phyloP scores from a whole-genome alignment of 1,284 basidiomycete species.

The Athelia sp. region DNA sequence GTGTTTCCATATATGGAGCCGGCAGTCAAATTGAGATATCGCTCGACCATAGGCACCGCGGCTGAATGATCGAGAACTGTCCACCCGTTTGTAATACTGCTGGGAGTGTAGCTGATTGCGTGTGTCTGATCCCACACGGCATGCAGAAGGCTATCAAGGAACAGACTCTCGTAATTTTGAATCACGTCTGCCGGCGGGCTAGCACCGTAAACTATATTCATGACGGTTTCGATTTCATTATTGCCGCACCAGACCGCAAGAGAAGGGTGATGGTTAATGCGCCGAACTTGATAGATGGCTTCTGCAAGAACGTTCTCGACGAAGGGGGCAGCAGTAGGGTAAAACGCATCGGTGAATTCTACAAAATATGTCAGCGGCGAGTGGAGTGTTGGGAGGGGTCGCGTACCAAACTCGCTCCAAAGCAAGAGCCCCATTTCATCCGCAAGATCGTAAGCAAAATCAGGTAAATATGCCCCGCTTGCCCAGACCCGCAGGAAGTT shows the following conservation, averaged over 20 bases:
- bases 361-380: no score
- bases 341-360: constrained; percentile 35
- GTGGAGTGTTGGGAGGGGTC: background rate
- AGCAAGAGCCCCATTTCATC: constrained; percentile 42
- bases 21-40: constrained; percentile 31
- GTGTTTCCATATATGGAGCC: constrained; percentile 38
- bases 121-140: constrained; percentile 28
- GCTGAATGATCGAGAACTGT: constrained; percentile 26
- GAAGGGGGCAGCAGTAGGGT: constrained; percentile 32
- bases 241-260: constrained; percentile 42
- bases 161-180: constrained; percentile 28
- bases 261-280: constrained; percentile 36
- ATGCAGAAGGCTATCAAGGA: constrained; percentile 34
- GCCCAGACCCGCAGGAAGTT: constrained; percentile 33
- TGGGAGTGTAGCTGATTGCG: constrained; percentile 38
- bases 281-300: constrained; percentile 36
- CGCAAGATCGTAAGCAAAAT: constrained; percentile 34
- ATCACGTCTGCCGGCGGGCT: background rate
- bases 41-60: constrained; percentile 28
- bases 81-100: constrained; percentile 39
- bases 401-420: constrained; percentile 39
- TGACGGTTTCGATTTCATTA: constrained; percentile 32
- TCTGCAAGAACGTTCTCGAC: constrained; percentile 33
- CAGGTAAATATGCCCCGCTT: constrained; percentile 27
- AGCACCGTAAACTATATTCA: background rate